phyloP scores from a whole-genome alignment of 2,329 filamentous ascomycete genomes.

The Lecanicillium sp. region DNA sequence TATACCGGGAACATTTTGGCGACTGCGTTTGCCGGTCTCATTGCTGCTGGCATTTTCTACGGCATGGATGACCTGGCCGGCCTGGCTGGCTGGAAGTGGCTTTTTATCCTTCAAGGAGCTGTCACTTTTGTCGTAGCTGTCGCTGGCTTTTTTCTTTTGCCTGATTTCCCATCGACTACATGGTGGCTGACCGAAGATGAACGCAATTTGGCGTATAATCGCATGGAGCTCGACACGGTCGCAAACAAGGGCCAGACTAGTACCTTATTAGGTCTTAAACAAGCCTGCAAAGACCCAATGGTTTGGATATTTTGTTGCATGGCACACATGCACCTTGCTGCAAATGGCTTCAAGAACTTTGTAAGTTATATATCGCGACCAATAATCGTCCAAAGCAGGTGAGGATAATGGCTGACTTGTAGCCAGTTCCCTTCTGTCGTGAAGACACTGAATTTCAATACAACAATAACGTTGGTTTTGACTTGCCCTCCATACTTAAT shows the following conservation, averaged over 20 bases:
- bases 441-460: constrained; percentile 35
- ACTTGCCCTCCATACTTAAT: constrained; percentile 28
- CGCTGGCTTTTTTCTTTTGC: constrained; percentile 14
- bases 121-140: constrained; percentile 19
- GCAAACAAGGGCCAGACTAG: constrained; percentile 15
- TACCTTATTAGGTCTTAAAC: constrained; percentile 18
- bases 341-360: constrained; percentile 35
- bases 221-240: constrained; percentile 20
- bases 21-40: constrained; percentile 57
- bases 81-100: constrained; percentile 52
- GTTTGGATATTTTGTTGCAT: constrained; percentile 39
- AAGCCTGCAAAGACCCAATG: constrained; percentile 30
- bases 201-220: constrained; percentile 27
- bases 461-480: constrained; percentile 38
- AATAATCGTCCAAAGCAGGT: too few relatives aligned
- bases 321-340: constrained; percentile 41
- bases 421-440: constrained; percentile 32
- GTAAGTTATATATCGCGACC: too few relatives aligned
- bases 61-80: constrained; percentile 21
- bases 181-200: constrained; percentile 34
- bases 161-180: constrained; percentile 30
- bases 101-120: constrained; percentile 58
- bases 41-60: constrained; percentile 50
- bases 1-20: constrained; percentile 56
- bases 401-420: background rate